A percentile compares a stretch with the other conserved stretches of the same genome.
Conservation (phyloP, 495 filamentous ascomycete genomes). For the Penicillium desertorum region DNA sequence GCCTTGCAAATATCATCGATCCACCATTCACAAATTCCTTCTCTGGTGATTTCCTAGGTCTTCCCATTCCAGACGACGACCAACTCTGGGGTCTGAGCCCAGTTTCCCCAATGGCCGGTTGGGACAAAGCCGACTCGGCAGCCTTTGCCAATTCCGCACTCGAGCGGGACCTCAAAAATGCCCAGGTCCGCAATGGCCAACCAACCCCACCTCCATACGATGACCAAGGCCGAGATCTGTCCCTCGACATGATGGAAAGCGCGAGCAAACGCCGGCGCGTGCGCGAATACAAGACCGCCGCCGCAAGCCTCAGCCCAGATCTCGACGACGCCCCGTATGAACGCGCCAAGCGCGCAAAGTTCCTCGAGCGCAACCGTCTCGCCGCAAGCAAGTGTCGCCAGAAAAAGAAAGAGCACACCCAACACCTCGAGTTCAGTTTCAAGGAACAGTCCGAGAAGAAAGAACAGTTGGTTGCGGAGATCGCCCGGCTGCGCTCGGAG, state of each 20-base stretch:
- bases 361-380: constrained; percentile 77
- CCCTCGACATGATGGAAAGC: neutral
- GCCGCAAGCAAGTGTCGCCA: constrained; percentile 85
- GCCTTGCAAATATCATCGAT: constrained; percentile 7
- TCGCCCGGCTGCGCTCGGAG: constrained; percentile 42
- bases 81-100: constrained; percentile 37
- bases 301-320: constrained; percentile 26
- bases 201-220: constrained; percentile 44
- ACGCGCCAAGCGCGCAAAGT: constrained; percentile 44
- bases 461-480: constrained; percentile 64
- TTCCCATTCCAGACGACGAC: constrained; percentile 36
- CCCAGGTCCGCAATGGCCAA: constrained; percentile 45
- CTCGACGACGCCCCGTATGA: constrained; percentile 31
- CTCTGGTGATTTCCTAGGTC: constrained; percentile 30
- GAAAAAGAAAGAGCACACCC: constrained; percentile 79
- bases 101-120: constrained; percentile 32
- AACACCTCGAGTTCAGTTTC: constrained; percentile 52
- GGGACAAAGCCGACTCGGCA: constrained; percentile 33
- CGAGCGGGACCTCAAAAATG: constrained; percentile 38
- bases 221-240: constrained; percentile 14
- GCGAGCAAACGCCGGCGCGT: constrained; percentile 12
- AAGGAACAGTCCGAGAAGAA: constrained; percentile 56
- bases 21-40: constrained; percentile 27
- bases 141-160: constrained; percentile 26
- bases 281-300: constrained; percentile 19